A percentile compares a stretch with the other conserved stretches of the same genome.
Evolutionary conservation across 352 stramenopile species (phyloP).

Genomic region (Phytophthora quininea): DNA sequence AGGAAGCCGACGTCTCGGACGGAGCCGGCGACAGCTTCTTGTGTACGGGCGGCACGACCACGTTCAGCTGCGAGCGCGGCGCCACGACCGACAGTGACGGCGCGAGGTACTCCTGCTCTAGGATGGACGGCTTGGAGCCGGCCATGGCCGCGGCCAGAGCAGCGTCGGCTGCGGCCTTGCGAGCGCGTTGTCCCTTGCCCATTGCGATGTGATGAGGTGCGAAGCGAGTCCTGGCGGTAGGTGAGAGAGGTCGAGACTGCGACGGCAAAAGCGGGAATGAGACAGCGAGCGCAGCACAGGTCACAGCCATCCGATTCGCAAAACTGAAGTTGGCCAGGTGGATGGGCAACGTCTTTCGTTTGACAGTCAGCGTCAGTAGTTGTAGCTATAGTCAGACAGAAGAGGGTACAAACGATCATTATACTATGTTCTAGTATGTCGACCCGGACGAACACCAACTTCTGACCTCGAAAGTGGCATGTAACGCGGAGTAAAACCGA

Average conservation of each 20-base stretch:
- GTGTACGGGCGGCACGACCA: conserved; percentile 24
- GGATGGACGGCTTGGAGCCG: conserved; percentile 39
- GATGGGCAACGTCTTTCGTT: background rate
- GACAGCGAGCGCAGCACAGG: conserved; percentile 1
- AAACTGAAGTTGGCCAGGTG: conserved; percentile 1
- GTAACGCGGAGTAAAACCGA: too few species aligned
- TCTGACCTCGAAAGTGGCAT: too few species aligned
- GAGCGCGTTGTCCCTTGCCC: conserved; percentile 75
- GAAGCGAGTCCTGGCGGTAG: background rate
- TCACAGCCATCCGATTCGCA: background rate
- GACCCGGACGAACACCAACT: too few species aligned
- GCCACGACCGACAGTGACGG: conserved; percentile 24
- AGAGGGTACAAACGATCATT: too few species aligned
- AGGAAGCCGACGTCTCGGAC: conserved; percentile 43
- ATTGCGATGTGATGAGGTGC: conserved; percentile 29
- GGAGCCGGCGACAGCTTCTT: conserved; percentile 32
- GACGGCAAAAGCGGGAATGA: conserved; percentile 29
- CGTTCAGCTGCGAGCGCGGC: conserved; percentile 7
- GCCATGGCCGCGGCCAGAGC: conserved; percentile 43
- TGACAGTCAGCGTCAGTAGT: background rate
- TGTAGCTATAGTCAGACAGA: background rate
- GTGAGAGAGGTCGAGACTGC: too few species aligned
- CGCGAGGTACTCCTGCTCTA: conserved; percentile 29
- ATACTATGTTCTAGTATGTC: too few species aligned
- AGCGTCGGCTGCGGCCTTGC: conserved; percentile 60